Conservation (phyloP, 2,329 filamentous ascomycete species). For the Neofusicoccum laricinum region DNA sequence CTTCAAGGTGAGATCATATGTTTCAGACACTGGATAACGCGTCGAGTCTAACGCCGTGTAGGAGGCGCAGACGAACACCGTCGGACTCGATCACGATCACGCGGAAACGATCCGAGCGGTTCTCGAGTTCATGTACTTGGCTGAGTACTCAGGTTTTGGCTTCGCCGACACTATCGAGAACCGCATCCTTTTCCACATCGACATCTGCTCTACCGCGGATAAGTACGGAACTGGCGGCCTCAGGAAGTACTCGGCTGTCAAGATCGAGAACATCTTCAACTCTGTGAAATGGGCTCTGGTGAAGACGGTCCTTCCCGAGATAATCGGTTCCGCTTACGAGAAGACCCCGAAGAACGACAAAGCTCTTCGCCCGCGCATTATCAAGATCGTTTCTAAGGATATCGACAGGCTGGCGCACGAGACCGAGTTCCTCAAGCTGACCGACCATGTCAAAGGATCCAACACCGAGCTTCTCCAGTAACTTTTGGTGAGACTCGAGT, state of each 20-base stretch:
- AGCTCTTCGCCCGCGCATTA: too few relatives aligned
- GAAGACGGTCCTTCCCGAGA: neutral
- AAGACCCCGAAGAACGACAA: too few relatives aligned
- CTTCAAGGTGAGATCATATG: neutral
- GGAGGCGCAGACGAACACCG: neutral
- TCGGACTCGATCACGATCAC: neutral
- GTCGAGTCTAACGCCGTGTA: too few relatives aligned
- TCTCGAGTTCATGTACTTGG: neutral
- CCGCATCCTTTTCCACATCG: neutral
- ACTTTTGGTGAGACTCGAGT: neutral
- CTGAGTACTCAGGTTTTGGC: too few relatives aligned
- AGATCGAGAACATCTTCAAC: neutral
- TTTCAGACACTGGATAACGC: too few relatives aligned
- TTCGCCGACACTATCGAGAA: neutral
- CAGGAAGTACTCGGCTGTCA: neutral
- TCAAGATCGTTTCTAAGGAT: too few relatives aligned
- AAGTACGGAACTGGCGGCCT: neutral
- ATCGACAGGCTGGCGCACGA: too few relatives aligned
- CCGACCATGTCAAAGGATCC: too few relatives aligned
- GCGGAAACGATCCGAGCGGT: neutral
- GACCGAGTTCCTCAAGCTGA: too few relatives aligned
- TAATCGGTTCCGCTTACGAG: too few relatives aligned
- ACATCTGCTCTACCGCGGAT: neutral
- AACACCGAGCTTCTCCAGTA: neutral
- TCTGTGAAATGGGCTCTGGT: neutral